These are phyloP conservation scores for Phytomonas serpens DNA, from an alignment of 208 protist genomes.

Conservation along the genomic window DNA sequence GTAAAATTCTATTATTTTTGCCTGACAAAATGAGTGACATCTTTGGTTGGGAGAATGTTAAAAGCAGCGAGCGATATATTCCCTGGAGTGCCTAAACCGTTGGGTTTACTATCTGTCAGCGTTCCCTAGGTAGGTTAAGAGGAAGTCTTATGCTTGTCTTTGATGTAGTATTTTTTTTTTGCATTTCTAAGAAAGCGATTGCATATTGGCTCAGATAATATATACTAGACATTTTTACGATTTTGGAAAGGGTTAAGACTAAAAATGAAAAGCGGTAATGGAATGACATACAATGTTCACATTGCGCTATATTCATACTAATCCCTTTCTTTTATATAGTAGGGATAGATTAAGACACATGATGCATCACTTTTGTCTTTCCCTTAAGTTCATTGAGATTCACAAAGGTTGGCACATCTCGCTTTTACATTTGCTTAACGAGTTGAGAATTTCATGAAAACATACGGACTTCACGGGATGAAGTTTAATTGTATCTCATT, in stretches of 20 bases:
- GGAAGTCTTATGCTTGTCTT: not conserved
- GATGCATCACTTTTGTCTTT: not conserved
- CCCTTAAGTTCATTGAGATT: not conserved
- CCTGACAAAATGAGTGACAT: not conserved
- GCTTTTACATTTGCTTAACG: not conserved
- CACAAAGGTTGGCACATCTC: not conserved
- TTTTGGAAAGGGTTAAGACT: not conserved
- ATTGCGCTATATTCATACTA: not conserved
- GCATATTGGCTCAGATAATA: not conserved
- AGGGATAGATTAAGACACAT: not conserved
- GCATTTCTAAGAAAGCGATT: not conserved
- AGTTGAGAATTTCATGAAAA: not conserved
- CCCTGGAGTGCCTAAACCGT: not conserved
- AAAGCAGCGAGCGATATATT: not conserved
- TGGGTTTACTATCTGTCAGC: not conserved
- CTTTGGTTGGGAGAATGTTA: not conserved
- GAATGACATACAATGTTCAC: not conserved
- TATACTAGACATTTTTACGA: not conserved
- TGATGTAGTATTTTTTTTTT: not conserved
- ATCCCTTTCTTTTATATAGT: not conserved
- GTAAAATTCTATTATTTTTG: not conserved
- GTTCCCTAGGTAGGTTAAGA: not conserved
- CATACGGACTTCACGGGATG: not conserved
- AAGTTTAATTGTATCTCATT: not conserved
- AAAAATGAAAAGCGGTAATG: not conserved